Conservation (phyloP, 768 basidiomycete genomes). For the Hypsizygus marmoreus region DNA sequence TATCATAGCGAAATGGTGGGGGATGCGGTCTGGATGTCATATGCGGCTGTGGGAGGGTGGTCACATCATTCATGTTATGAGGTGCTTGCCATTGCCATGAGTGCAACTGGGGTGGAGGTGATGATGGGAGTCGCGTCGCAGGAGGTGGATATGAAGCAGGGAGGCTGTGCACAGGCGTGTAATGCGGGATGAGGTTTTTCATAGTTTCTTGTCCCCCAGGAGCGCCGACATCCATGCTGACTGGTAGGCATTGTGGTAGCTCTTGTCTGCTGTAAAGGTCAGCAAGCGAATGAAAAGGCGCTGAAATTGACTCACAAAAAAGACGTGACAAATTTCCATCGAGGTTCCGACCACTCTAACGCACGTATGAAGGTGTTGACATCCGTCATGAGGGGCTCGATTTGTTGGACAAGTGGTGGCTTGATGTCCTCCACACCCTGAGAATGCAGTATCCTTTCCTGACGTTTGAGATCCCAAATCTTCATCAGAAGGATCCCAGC, state of each 20-base stretch:
- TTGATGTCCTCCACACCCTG: conserved; percentile 32
- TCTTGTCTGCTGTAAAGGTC: conserved; percentile 9
- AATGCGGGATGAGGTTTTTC: background rate
- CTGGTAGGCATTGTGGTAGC: conserved; percentile 12
- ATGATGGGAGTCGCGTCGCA: no score
- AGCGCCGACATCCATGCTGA: background rate
- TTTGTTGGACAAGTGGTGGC: conserved; percentile 29
- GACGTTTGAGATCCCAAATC: conserved; percentile 58
- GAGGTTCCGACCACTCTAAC: conserved; percentile 36
- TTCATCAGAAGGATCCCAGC: conserved; percentile 55
- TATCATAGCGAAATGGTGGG: no score
- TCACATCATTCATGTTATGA: no score
- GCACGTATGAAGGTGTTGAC: conserved; percentile 43
- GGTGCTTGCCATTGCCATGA: no score
- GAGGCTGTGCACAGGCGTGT: no score
- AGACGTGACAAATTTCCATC: conserved; percentile 34
- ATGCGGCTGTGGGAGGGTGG: no score
- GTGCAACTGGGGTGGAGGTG: no score
- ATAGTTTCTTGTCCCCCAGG: background rate
- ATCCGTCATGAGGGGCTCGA: conserved; percentile 39
- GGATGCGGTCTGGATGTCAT: no score
- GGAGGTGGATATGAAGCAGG: no score
- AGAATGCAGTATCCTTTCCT: conserved; percentile 37
- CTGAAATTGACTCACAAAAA: conserved; percentile 33
- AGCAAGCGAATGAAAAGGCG: conserved; percentile 5